Evolutionary conservation across 768 basidiomycete genomes (phyloP).

Genomic region (Tricholoma flavovirens): DNA sequence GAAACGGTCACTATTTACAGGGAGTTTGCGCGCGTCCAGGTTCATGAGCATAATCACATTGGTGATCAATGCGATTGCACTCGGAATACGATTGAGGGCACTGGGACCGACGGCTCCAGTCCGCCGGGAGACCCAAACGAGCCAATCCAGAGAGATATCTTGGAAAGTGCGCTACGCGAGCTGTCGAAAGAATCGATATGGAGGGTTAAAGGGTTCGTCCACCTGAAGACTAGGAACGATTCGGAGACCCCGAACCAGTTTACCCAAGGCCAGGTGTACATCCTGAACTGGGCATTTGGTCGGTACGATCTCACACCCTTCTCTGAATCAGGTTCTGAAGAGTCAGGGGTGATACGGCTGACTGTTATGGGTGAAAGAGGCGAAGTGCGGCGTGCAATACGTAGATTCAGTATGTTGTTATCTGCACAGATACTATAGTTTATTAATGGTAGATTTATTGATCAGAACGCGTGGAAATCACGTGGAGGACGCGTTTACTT

Average conservation of each 20-base stretch:
- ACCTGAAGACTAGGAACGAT: conserved; percentile 30
- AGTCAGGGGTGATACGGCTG: conserved; percentile 43
- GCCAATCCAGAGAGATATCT: conserved; percentile 27
- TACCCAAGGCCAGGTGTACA: conserved; percentile 25
- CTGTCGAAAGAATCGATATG: conserved; percentile 69
- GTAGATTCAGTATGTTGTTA: conserved; percentile 45
- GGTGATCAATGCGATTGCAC: conserved; percentile 15
- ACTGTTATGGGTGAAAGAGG: conserved; percentile 94
- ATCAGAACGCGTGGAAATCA: background rate
- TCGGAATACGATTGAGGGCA: conserved; percentile 3
- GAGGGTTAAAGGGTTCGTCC: conserved; percentile 85
- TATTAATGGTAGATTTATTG: background rate
- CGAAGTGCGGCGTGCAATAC: conserved; percentile 58
- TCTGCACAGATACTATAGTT: conserved; percentile 26
- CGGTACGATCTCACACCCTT: conserved; percentile 56
- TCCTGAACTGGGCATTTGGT: conserved; percentile 94
- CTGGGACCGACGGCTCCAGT: background rate
- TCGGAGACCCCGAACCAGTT: background rate
- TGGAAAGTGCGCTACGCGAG: conserved; percentile 41
- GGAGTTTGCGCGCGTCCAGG: conserved; percentile 24
- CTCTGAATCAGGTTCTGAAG: conserved; percentile 17
- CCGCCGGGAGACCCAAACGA: conserved; percentile 8
- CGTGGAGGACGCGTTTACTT: background rate
- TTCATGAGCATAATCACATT: conserved; percentile 8
- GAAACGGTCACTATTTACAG: conserved; percentile 66